Evolutionary conservation across 2,329 filamentous ascomycete genomes (phyloP).

Genomic region (Venturia carpophila): DNA sequence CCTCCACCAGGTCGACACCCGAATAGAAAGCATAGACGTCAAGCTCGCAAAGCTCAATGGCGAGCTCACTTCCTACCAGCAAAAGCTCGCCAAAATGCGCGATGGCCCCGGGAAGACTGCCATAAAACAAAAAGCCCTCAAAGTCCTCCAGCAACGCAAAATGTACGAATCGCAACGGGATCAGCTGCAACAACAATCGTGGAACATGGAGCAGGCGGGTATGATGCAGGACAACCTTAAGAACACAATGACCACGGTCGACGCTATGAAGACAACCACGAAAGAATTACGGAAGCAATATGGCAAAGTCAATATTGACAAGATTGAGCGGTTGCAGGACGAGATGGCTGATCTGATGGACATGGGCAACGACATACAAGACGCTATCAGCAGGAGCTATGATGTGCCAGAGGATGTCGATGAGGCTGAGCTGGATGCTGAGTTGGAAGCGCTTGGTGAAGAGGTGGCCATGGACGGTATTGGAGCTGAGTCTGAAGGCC

Average conservation of each 20-base stretch:
- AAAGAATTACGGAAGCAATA: slow-evolving; percentile 91
- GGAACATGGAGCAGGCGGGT: slow-evolving; percentile 98
- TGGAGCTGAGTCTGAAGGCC: slow-evolving; percentile 44
- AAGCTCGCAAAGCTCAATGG: slow-evolving; percentile 89
- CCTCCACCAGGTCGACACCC: slow-evolving; percentile 57
- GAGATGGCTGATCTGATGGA: slow-evolving; percentile 99
- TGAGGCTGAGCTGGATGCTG: slow-evolving; percentile 90
- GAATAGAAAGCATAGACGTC: slow-evolving; percentile 82
- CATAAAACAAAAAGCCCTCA: slow-evolving; percentile 88
- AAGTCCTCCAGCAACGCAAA: slow-evolving; percentile 86
- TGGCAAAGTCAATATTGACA: slow-evolving; percentile 93
- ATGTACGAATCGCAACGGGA: slow-evolving; percentile 91
- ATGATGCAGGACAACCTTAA: slow-evolving; percentile 99
- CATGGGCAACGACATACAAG: slow-evolving; percentile 96
- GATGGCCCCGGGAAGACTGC: slow-evolving; percentile 90
- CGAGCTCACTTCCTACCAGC: slow-evolving; percentile 81
- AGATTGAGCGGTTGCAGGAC: slow-evolving; percentile 95
- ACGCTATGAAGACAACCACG: slow-evolving; percentile 94
- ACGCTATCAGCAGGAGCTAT: slow-evolving; percentile 83
- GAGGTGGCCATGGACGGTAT: slow-evolving; percentile 83
- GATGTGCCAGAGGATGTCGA: slow-evolving; percentile 96
- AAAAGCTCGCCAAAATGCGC: slow-evolving; percentile 84
- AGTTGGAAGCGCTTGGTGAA: slow-evolving; percentile 87
- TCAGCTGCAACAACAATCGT: slow-evolving; percentile 86
- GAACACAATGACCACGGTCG: slow-evolving; percentile 97